Evolutionary conservation across 345 rosid genomes (phyloP).

Genomic region (Aquilaria malaccensis): DNA sequence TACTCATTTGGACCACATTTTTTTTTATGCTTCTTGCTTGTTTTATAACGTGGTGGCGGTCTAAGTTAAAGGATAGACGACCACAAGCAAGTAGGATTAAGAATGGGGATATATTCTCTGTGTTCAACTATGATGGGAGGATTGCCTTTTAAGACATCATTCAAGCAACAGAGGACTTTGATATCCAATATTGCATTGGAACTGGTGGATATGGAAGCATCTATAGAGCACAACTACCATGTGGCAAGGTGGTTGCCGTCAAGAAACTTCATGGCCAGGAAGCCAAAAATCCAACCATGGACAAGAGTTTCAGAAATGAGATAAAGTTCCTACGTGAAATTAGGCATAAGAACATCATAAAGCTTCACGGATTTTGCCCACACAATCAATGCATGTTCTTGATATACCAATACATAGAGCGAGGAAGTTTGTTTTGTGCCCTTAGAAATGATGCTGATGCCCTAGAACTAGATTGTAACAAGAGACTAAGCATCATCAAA

Average conservation of each 20-base stretch:
- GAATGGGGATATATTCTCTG: constrained; percentile 8
- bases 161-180: constrained; percentile 6
- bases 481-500: constrained; percentile 5
- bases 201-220: constrained; percentile 5
- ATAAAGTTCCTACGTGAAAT: constrained; percentile 1
- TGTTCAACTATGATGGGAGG: constrained; percentile 9
- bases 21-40: too few species aligned
- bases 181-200: constrained; percentile 7
- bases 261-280: constrained; percentile 10
- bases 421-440: constrained; percentile 4
- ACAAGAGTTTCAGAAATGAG: constrained; percentile 4
- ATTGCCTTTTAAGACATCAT: constrained; percentile 5
- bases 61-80: too few species aligned
- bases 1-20: too few species aligned
- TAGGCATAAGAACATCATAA: constrained; percentile 3
- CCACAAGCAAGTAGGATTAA: neutral
- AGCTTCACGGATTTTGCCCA: constrained; percentile 10
- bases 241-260: constrained; percentile 5
- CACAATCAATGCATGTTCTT: constrained; percentile 3
- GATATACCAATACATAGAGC: constrained; percentile 3
- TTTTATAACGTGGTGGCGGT: too few species aligned
- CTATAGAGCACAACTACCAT: constrained; percentile 3
- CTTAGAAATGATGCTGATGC: constrained; percentile 9
- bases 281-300: neutral
- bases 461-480: constrained; percentile 4